Base-by-base conservation (phyloP, 2,329 filamentous ascomycete genomes). In the Aaosphaeria arxii region DNA sequence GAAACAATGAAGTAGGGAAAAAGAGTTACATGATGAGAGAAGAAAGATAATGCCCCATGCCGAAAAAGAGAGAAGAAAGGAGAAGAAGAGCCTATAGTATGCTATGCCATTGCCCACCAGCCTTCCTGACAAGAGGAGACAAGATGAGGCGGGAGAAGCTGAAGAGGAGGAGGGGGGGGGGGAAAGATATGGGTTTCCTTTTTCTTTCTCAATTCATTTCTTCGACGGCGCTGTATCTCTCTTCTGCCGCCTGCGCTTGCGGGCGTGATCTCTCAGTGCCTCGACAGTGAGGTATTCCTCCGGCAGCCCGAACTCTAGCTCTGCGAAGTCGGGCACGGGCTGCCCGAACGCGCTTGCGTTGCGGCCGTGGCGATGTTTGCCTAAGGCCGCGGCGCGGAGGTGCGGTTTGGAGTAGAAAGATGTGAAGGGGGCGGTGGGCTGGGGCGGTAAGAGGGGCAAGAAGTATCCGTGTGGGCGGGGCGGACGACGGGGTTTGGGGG, bases 341-440 rank as follows among this genome's bases (percentile, higher is more conserved):
- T 86, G 82, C 0, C 92, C 92, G 80, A 94, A 97, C 4, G 91
- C 92, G 42, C 87, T 77, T 11, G 85, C 78, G 44, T 81, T 88
- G 43, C 89, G 80, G 43, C 84, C 82, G 45, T 88, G 83, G 32
- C 90, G 80, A 43, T 83, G 78, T 56, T 83, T 84, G 52, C 83
- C 86, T n/a, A 96, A 71, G 7, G 91, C 90, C 5, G 85, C 83
- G 24, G 91, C 88, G 29, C 92, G 86, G 51, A 92, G 80, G 62
- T 95, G 85, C 28, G 81, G 84, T 71, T 94, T 91, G 13, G 79
- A 70, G 66, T 91, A 97, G 73, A 96, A 96, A 0, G 89, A 95
- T n/a, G 77, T 87, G 63, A 96, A 91, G 35, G 88, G 86, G 49
- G 78, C 81, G 11, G 75, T 67, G 31, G 74, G 63, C 47, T 69